Evolutionary conservation across 306 rosid species (phyloP).

Genomic region (Glycine tomentella): DNA sequence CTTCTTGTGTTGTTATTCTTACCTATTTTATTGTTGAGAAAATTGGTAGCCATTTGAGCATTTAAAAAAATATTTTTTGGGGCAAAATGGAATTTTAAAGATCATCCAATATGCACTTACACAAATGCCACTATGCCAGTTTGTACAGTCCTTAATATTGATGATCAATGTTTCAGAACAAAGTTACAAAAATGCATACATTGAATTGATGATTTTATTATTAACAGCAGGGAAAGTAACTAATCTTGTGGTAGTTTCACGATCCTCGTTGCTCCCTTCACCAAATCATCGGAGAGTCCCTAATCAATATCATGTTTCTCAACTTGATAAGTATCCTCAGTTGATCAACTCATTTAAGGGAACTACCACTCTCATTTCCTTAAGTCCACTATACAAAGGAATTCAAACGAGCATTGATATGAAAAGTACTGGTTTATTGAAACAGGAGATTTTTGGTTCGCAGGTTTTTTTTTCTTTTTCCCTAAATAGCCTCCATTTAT

Average conservation of each 20-base stretch:
- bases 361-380: constrained; percentile 52
- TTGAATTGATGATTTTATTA: constrained; percentile 35
- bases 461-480: constrained; percentile 57
- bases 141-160: not conserved
- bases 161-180: not conserved
- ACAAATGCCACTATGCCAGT: not conserved
- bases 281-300: constrained; percentile 50
- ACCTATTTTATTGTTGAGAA: not conserved
- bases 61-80: too few relatives aligned
- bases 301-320: constrained; percentile 52
- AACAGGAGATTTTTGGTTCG: constrained; percentile 44
- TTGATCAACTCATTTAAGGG: constrained; percentile 34
- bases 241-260: constrained; percentile 62
- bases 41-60: not conserved
- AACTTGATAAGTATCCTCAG: constrained; percentile 66
- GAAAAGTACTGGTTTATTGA: constrained; percentile 37
- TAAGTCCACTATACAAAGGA: constrained; percentile 34
- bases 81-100: not conserved
- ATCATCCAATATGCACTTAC: not conserved
- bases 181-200: not conserved
- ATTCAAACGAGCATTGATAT: constrained; percentile 26
- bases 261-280: constrained; percentile 49
- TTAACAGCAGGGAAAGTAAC: constrained; percentile 62
- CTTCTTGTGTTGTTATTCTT: not conserved
- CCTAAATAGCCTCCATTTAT: not conserved